Conservation (phyloP, 441 rosid genomes). For the Erysimum pusillum region DNA sequence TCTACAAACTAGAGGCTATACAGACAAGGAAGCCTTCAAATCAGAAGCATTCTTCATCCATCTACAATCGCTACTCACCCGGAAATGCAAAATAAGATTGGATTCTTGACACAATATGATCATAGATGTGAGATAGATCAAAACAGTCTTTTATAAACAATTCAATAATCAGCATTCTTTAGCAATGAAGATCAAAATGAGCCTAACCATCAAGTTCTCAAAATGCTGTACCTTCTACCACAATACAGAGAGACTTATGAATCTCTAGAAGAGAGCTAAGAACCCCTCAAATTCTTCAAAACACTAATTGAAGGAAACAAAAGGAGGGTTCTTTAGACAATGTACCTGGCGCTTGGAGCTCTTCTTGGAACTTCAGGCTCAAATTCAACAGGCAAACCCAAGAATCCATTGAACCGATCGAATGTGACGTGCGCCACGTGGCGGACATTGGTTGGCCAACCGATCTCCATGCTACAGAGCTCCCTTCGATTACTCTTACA, state of each 20-base stretch:
- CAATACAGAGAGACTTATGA: not conserved
- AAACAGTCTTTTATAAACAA: not conserved
- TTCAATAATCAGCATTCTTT: conserved; percentile 3
- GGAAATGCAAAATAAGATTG: not conserved
- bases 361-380: conserved; percentile 83
- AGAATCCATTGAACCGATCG: conserved; percentile 86
- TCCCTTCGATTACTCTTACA: conserved; percentile 74
- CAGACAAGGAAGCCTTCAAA: not conserved
- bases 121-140: conserved; percentile 4
- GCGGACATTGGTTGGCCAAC: conserved; percentile 79
- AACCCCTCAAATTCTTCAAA: not conserved
- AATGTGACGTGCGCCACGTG: conserved; percentile 89
- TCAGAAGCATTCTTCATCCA: conserved; percentile 21
- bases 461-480: conserved; percentile 81
- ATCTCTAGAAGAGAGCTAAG: not conserved
- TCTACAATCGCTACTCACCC: not conserved
- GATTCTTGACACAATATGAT: not conserved
- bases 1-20: not conserved
- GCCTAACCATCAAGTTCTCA: not conserved
- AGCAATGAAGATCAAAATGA: not conserved
- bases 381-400: conserved; percentile 84
- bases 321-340: conserved; percentile 13
- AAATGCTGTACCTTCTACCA: not conserved
- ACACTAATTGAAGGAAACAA: not conserved
- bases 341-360: conserved; percentile 90